Evolutionary conservation across 2,329 filamentous ascomycete genomes (phyloP).

Genomic region (Fusarium metavorans): DNA sequence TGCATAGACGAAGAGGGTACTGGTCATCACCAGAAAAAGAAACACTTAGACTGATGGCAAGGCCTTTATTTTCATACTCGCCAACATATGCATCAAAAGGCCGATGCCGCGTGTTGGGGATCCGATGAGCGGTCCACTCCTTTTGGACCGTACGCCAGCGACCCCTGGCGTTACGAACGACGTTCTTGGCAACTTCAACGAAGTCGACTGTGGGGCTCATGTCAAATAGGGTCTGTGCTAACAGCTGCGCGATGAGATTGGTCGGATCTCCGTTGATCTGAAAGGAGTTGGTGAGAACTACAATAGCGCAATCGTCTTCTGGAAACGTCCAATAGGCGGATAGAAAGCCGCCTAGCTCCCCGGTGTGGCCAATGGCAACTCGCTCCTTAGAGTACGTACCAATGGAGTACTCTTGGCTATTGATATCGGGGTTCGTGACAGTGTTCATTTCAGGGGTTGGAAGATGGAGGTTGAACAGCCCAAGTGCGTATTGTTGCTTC

Average conservation of each 20-base stretch:
- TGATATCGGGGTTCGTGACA: not conserved
- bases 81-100: not conserved
- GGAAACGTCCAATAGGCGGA: conserved; percentile 9
- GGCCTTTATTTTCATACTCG: not conserved
- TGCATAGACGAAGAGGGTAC: not conserved
- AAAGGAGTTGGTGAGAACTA: conserved; percentile 10
- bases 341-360: not conserved
- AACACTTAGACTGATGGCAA: accelerated
- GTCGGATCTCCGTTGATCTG: conserved; percentile 4
- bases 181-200: not conserved
- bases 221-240: not conserved
- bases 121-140: not conserved
- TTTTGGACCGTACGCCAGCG: not conserved
- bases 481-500: conserved; percentile 1
- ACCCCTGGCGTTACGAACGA: not conserved
- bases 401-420: not conserved
- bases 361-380: not conserved
- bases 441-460: conserved; percentile 10
- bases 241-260: not conserved
- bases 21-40: not conserved
- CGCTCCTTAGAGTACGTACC: not conserved
- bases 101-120: not conserved
- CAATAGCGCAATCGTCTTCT: not conserved
- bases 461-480: not conserved
- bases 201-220: conserved; percentile 3